These are phyloP conservation scores for Mytilinidion resinicola DNA, from an alignment of 495 filamentous ascomycete species.

Conservation along the genomic window DNA sequence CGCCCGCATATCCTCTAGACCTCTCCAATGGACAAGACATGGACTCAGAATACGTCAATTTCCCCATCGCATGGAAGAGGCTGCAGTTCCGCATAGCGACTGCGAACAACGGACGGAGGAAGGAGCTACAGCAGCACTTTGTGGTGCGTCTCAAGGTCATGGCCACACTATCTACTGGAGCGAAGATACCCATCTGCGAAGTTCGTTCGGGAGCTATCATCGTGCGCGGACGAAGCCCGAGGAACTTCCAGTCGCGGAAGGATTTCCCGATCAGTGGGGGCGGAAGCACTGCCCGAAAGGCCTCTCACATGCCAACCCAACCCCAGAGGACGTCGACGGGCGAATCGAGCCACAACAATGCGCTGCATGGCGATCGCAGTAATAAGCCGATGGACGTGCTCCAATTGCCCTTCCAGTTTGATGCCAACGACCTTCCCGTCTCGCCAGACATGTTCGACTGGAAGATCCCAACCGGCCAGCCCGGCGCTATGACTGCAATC, in stretches of 20 bases:
- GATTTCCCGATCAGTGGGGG: constrained; percentile 55
- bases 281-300: constrained; percentile 33
- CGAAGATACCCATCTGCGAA: constrained; percentile 52
- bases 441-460: constrained; percentile 36
- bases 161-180: constrained; percentile 53
- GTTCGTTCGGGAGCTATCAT: constrained; percentile 61
- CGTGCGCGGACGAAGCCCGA: constrained; percentile 59
- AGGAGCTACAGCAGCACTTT: constrained; percentile 66
- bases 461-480: constrained; percentile 25
- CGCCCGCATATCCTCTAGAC: constrained; percentile 65
- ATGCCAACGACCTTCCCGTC: constrained; percentile 36
- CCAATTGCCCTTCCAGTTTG: constrained; percentile 29
- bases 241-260: constrained; percentile 63
- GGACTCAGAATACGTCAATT: constrained; percentile 69
- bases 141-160: constrained; percentile 58
- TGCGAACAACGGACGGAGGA: constrained; percentile 71
- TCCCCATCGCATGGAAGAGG: constrained; percentile 84
- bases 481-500: constrained; percentile 31
- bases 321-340: constrained; percentile 45
- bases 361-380: constrained; percentile 5
- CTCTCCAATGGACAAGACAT: constrained; percentile 67
- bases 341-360: constrained; percentile 35
- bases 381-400: constrained; percentile 34
- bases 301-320: constrained; percentile 30
- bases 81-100: constrained; percentile 90